A percentile compares a stretch with the other conserved stretches of the same genome.
These are phyloP conservation scores for Arthrobotrys sinensis DNA, from an alignment of 2,329 filamentous ascomycete genomes.

Conservation along the genomic window DNA sequence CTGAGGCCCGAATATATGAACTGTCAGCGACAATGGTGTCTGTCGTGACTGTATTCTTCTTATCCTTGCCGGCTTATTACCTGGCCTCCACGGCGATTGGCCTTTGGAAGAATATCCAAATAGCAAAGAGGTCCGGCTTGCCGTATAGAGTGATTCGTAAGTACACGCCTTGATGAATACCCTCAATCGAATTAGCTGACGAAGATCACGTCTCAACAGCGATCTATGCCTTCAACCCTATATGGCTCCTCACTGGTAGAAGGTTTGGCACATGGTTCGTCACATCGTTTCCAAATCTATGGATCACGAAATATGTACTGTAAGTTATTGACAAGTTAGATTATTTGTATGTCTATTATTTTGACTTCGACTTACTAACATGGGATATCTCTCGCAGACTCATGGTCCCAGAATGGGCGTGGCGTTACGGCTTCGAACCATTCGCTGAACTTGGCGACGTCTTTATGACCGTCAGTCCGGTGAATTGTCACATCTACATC, in stretches of 20 bases:
- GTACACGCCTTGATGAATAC: constrained; percentile 31
- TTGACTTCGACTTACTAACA: neutral
- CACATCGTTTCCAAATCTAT: constrained; percentile 52
- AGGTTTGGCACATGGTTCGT: constrained; percentile 61
- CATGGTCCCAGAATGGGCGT: constrained; percentile 75
- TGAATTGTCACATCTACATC: constrained; percentile 63
- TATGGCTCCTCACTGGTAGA: constrained; percentile 58
- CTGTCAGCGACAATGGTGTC: constrained; percentile 35
- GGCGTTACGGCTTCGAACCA: constrained; percentile 72
- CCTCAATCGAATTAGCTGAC: neutral
- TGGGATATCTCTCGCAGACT: constrained; percentile 67
- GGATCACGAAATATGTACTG: constrained; percentile 60
- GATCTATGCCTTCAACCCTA: constrained; percentile 32
- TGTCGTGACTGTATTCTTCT: constrained; percentile 21
- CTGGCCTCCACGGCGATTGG: constrained; percentile 62
- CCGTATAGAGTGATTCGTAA: constrained; percentile 64
- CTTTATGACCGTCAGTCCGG: constrained; percentile 63
- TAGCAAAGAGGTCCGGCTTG: constrained; percentile 63
- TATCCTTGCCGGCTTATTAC: constrained; percentile 50
- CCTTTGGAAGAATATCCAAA: constrained; percentile 60
- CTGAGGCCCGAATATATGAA: neutral
- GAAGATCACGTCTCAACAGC: constrained; percentile 9
- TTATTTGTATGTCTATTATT: constrained; percentile 19
- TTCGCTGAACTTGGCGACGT: constrained; percentile 73
- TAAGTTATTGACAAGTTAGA: constrained; percentile 20